Percentiles rank a stretch among this genome's conserved stretches.
Evolutionary conservation across 345 rosid species (phyloP).

Genomic region (Ailanthus altissimus): DNA sequence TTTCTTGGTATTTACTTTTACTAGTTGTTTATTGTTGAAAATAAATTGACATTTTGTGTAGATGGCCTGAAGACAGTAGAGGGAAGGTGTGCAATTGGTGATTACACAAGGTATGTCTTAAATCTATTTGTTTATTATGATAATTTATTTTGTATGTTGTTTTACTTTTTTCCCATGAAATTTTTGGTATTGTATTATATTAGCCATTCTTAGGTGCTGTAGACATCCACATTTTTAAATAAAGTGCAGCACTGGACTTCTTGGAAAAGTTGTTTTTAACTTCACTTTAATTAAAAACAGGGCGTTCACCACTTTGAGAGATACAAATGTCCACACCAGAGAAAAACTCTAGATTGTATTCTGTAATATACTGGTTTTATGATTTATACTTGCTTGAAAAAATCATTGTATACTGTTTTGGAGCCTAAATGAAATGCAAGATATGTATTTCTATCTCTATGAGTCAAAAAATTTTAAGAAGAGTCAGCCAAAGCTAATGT

Average conservation of each 20-base stretch:
- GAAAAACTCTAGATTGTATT: too few species aligned
- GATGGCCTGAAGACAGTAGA: constrained; percentile 52
- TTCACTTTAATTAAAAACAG: too few species aligned
- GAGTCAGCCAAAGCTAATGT: not conserved
- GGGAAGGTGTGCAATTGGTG: constrained; percentile 45
- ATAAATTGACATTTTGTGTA: constrained; percentile 24
- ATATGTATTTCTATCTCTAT: not conserved
- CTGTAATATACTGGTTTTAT: not conserved
- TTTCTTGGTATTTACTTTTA: not conserved
- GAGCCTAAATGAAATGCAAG: not conserved
- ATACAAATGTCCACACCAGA: too few species aligned
- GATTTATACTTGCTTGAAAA: not conserved
- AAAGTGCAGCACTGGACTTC: too few species aligned
- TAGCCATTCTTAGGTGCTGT: too few species aligned
- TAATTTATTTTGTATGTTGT: not conserved
- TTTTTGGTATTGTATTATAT: not conserved
- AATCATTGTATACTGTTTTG: not conserved
- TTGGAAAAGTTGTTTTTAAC: too few species aligned
- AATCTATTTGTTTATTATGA: not conserved
- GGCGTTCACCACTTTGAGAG: too few species aligned
- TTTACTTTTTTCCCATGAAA: not conserved
- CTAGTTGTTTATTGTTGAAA: constrained; percentile 7
- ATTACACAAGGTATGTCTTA: constrained; percentile 39
- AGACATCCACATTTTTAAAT: too few species aligned
- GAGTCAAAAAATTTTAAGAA: not conserved